phyloP scores from a whole-genome alignment of 2,329 filamentous ascomycete species.

The Sordariomycetes sp. region DNA sequence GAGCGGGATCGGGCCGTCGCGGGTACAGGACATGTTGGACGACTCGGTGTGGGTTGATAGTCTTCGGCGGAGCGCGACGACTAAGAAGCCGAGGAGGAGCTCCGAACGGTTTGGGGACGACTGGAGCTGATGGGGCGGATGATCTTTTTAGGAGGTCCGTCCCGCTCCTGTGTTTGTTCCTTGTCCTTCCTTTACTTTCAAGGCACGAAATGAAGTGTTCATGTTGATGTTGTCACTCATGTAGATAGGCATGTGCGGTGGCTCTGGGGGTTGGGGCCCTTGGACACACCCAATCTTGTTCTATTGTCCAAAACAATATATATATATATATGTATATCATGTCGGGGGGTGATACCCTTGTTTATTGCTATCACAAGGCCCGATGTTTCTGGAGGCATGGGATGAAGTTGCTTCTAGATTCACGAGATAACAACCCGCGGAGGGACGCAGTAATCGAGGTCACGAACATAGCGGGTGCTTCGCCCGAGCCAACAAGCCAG shows the following conservation, averaged over 20 bases:
- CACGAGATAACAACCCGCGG: too few relatives aligned
- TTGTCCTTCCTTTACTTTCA: neutral
- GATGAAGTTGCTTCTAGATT: neutral
- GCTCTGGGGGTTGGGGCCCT: neutral
- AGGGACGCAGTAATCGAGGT: too few relatives aligned
- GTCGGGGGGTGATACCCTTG: neutral
- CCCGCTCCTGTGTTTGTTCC: neutral
- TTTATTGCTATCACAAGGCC: too few relatives aligned
- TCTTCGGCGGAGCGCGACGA: slow-evolving; percentile 76
- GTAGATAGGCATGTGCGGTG: neutral
- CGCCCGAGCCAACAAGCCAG: too few relatives aligned
- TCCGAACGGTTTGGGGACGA: slow-evolving; percentile 17
- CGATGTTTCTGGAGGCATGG: neutral
- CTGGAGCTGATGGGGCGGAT: neutral
- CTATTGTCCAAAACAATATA: neutral
- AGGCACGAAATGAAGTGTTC: neutral
- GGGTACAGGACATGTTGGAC: slow-evolving; percentile 74
- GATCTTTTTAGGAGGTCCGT: neutral
- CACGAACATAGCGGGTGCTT: too few relatives aligned
- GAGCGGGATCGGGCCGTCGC: slow-evolving; percentile 14
- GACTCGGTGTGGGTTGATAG: slow-evolving; percentile 90
- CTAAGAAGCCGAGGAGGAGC: slow-evolving; percentile 26
- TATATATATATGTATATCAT: neutral
- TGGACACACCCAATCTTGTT: neutral
- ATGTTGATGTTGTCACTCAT: neutral